Percentiles rank a stretch among this genome's conserved stretches.
These are phyloP conservation scores for Arthrocladium fulminans DNA, from an alignment of 2,329 filamentous ascomycete genomes.

Conservation along the genomic window DNA sequence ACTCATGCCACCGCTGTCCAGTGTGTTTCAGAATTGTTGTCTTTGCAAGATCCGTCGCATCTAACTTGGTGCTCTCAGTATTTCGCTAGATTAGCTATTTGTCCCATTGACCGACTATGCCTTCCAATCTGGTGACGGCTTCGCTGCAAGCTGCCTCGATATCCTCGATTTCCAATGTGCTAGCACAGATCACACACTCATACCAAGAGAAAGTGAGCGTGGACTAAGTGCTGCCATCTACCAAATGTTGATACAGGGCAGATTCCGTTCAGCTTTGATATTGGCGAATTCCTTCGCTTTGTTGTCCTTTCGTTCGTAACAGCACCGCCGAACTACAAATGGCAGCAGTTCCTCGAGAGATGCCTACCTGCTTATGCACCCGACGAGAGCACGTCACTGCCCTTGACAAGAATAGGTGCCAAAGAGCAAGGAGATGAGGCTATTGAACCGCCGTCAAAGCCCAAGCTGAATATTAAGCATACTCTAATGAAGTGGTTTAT, in stretches of 20 bases:
- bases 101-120: constrained; percentile 1
- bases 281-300: constrained; percentile 45
- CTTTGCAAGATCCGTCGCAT: background rate
- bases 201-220: constrained; percentile 38
- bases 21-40: background rate
- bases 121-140: constrained; percentile 40
- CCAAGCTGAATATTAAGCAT: constrained; percentile 26
- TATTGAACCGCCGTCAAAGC: constrained; percentile 16
- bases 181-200: constrained; percentile 47
- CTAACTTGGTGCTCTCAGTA: background rate
- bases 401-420: constrained; percentile 9
- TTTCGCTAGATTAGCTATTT: background rate
- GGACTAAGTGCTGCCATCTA: background rate
- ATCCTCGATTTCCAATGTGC: constrained; percentile 46
- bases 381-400: constrained; percentile 15
- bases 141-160: constrained; percentile 47
- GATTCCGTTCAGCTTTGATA: constrained; percentile 40
- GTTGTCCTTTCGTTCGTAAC: constrained; percentile 45
- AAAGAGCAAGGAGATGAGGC: constrained; percentile 9
- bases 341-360: constrained; percentile 49
- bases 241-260: constrained; percentile 15
- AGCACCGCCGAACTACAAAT: constrained; percentile 50
- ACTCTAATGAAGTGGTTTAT: constrained; percentile 44
- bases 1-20: too few relatives aligned
- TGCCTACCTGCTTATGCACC: constrained; percentile 40